phyloP scores from a whole-genome alignment of 148 eudicot species.

The Diospyros kaki region DNA sequence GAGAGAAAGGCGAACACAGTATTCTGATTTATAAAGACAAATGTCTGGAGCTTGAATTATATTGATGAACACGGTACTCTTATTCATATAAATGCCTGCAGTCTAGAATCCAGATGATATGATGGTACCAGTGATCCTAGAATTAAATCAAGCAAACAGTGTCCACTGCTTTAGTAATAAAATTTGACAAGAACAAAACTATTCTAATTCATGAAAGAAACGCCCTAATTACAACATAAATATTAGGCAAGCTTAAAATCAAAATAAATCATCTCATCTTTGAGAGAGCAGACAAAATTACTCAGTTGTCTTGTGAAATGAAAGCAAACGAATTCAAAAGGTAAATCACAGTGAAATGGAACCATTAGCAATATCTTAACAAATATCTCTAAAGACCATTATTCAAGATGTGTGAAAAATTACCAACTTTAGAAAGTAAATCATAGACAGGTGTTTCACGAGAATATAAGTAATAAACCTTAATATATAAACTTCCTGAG shows the following conservation, averaged over 20 bases:
- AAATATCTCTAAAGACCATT: too few relatives aligned
- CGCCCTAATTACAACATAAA: neutral
- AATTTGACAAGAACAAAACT: neutral
- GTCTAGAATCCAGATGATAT: neutral
- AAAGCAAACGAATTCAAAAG: too few relatives aligned
- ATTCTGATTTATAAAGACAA: neutral
- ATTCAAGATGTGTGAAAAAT: neutral
- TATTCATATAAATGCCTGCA: neutral
- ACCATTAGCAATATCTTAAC: too few relatives aligned
- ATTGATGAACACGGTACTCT: neutral
- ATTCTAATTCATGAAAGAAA: neutral
- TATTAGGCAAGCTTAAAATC: neutral
- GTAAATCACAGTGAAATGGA: too few relatives aligned
- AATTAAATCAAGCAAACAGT: neutral
- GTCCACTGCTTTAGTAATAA: neutral
- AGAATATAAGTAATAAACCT: slow-evolving; percentile 41
- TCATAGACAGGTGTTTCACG: neutral
- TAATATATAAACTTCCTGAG: slow-evolving; percentile 77
- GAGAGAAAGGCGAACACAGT: neutral
- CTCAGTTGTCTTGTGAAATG: neutral
- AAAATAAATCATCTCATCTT: neutral
- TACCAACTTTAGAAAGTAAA: neutral
- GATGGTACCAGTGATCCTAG: neutral
- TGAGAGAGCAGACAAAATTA: neutral
- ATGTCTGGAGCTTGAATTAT: neutral